Percentiles rank a stretch among this genome's conserved stretches.
Conservation (phyloP, 306 rosid species). For the Medicago lupulina region DNA sequence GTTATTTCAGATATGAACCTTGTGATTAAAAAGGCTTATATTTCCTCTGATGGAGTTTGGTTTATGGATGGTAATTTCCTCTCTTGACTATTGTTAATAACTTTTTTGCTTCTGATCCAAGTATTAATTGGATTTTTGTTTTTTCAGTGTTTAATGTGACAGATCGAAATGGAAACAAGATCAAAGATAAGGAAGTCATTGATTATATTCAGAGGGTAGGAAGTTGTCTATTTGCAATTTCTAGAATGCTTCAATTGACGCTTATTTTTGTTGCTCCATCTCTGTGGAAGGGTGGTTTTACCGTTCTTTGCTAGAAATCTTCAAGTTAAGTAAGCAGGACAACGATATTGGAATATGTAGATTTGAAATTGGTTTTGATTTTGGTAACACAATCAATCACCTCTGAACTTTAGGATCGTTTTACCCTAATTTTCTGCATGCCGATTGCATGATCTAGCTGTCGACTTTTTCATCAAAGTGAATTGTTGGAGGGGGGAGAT, state of each 20-base stretch:
- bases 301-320: constrained; percentile 14
- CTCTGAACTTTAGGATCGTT: neutral
- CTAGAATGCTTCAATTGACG: constrained; percentile 31
- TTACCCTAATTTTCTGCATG: neutral
- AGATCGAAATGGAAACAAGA: constrained; percentile 76
- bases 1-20: constrained; percentile 90
- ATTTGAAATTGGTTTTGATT: constrained; percentile 22
- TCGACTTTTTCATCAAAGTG: constrained; percentile 11
- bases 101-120: constrained; percentile 24
- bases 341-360: constrained; percentile 3
- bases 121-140: constrained; percentile 6
- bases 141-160: constrained; percentile 85
- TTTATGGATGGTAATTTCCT: constrained; percentile 90
- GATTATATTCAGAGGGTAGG: constrained; percentile 86
- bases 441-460: constrained; percentile 24
- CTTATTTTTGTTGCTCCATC: constrained; percentile 32
- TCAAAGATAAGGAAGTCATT: constrained; percentile 82
- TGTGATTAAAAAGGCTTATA: constrained; percentile 77
- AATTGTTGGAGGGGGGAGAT: constrained; percentile 18
- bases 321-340: constrained; percentile 32
- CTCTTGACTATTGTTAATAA: neutral
- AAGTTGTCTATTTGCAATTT: constrained; percentile 3
- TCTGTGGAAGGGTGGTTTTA: constrained; percentile 16
- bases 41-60: constrained; percentile 95
- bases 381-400: neutral